Evolutionary conservation across 495 filamentous ascomycete species (phyloP).

Genomic region (Penicillium ucsense): DNA sequence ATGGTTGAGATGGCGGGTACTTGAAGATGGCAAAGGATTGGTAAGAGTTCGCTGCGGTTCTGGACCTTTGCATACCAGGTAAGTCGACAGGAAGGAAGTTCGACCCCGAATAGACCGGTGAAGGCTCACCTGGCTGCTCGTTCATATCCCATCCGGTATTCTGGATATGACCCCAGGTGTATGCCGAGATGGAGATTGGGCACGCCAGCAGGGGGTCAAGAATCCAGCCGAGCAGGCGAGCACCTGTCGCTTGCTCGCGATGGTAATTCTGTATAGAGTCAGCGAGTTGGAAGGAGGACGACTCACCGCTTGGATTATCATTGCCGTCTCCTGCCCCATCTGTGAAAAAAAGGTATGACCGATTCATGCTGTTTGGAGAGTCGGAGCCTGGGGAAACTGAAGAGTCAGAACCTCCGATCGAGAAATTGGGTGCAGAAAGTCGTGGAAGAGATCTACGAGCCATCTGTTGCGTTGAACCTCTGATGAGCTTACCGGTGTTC

Average conservation of each 20-base stretch:
- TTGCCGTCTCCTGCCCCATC: not conserved
- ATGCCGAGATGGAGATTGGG: not conserved
- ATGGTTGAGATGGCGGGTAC: not conserved
- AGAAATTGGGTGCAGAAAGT: not conserved
- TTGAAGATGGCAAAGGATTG: not conserved
- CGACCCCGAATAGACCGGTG: not conserved
- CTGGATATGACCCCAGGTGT: not conserved
- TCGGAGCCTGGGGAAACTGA: not conserved
- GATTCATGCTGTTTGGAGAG: not conserved
- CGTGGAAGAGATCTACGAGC: not conserved
- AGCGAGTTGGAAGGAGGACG: not conserved
- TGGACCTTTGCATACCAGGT: not conserved
- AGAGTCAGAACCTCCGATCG: not conserved
- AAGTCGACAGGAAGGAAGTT: not conserved
- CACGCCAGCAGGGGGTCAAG: not conserved
- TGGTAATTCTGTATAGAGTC: not conserved
- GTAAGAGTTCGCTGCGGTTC: not conserved
- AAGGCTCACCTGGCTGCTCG: not conserved
- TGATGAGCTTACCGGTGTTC: not conserved
- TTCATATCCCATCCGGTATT: not conserved
- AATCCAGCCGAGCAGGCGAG: not conserved
- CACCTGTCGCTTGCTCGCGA: not conserved
- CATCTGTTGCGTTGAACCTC: not conserved
- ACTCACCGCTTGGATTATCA: not conserved
- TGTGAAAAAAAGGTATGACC: too few relatives aligned